These are phyloP conservation scores for Chimonanthus praecox DNA, from an alignment of 164 flowering plant genomes.

Conservation along the genomic window DNA sequence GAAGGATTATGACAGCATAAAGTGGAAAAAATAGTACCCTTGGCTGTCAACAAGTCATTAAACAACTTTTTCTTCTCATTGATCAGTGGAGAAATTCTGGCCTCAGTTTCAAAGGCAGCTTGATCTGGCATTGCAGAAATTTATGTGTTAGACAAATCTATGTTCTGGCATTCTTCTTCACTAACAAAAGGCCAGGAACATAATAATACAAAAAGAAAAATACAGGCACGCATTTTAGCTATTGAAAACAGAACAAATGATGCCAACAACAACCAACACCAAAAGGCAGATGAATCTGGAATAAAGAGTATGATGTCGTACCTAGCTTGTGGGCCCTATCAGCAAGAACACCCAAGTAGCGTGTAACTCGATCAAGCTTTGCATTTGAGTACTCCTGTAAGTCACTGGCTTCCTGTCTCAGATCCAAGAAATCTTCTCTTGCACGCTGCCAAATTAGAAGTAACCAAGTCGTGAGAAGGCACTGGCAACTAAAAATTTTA, in stretches of 20 bases:
- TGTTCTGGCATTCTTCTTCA: too few species aligned
- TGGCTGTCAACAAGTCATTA: constrained; percentile 91
- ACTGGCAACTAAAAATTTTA: not conserved
- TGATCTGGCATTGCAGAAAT: constrained; percentile 48
- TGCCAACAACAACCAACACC: not conserved
- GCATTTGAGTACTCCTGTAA: constrained; percentile 93
- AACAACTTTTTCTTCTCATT: constrained; percentile 85
- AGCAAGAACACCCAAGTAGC: constrained; percentile 84
- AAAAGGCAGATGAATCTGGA: not conserved
- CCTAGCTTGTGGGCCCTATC: constrained; percentile 81
- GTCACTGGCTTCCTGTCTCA: constrained; percentile 88
- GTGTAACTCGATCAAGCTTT: constrained; percentile 75
- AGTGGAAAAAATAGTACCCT: constrained; percentile 47
- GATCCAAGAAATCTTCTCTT: constrained; percentile 67
- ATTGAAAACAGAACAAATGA: not conserved
- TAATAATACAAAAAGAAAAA: not conserved
- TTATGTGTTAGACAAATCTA: not conserved
- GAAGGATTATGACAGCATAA: not conserved
- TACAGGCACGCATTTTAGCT: not conserved
- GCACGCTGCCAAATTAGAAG: constrained; percentile 44
- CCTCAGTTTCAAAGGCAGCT: constrained; percentile 79
- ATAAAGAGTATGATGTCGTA: constrained; percentile 20
- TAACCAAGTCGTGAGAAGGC: too few species aligned
- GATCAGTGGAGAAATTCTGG: constrained; percentile 77
- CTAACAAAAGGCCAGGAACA: not conserved